Base-by-base conservation (phyloP, 78 protist genomes). In the Dictyostelium citrinum region DNA sequence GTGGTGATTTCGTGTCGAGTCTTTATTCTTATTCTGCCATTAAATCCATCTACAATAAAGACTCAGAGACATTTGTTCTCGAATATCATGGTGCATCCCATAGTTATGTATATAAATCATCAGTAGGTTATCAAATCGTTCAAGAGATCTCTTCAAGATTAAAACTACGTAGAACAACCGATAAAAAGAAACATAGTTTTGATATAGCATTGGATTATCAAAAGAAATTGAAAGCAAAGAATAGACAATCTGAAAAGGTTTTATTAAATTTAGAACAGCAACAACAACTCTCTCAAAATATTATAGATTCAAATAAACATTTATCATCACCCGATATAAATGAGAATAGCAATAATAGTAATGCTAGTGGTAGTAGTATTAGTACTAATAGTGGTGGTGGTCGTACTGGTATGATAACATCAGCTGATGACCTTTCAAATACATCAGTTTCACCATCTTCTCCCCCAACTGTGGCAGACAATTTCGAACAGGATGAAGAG, bases 181-280 rank as follows among this genome's bases (percentile, higher is more conserved):
- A 88, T n/a, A 88, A 88, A 55, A 88, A 88, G 80, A 76, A 68
- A 31, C 49, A 77, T 12, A 51, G 81, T 3, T 88, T 41, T 43
- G 93, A 88, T 64, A 88, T 88, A 39, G 93, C 93, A 8, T 22
- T 88, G 9, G 85, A 88, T 39, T 88, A 78, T 49, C 93, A 88
- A 67, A 88, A 88, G 80, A 58, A 46, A 67, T 43, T 78, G 2
- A 37, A 55, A 58, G 35, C 10, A 12, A 80, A 29, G 12, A 80
- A 80, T 29, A 80, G 72, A 80, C 49, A 39, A 58, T n/a, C 41
- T 80, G 84, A 80, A 80, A 29, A 46, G 37, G 35, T 80, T 80
- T 20, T 46, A 35, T 35, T 29, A 27, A 39, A 39, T 46, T 46
- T 77, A 6, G 67, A 80, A 80, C 43, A 49, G 35, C 68, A 80